Conservation (phyloP, 345 rosid species). For the Erodium maritimum region DNA sequence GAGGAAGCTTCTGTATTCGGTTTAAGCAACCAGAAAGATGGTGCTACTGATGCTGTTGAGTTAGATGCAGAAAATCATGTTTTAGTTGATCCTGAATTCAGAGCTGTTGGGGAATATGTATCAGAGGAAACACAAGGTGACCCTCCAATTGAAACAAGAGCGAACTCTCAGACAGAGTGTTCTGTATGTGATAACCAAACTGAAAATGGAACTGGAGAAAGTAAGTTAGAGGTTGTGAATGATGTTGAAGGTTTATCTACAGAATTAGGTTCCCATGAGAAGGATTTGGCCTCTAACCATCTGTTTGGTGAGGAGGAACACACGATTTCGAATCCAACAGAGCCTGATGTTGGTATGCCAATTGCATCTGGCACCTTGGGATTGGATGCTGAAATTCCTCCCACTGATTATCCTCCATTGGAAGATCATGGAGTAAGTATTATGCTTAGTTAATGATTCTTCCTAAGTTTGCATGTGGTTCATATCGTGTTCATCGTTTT, state of each 20-base stretch:
- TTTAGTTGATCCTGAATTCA: slow-evolving; percentile 21
- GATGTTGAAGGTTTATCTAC: slow-evolving; percentile 20
- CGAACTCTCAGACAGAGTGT: slow-evolving; percentile 18
- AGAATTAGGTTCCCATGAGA: slow-evolving; percentile 26
- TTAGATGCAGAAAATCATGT: neutral
- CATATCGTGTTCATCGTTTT: neutral
- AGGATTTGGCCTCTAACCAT: slow-evolving; percentile 13
- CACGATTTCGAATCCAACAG: slow-evolving; percentile 15
- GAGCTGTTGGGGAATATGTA: slow-evolving; percentile 18
- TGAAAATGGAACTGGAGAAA: slow-evolving; percentile 18
- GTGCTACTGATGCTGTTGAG: neutral
- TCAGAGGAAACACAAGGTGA: slow-evolving; percentile 29
- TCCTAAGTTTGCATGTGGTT: neutral
- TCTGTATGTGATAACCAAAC: slow-evolving; percentile 28
- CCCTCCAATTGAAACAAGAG: slow-evolving; percentile 17
- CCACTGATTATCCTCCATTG: slow-evolving; percentile 13
- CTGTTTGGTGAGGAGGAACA: slow-evolving; percentile 23
- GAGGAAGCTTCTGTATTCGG: slow-evolving; percentile 1
- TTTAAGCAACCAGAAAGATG: neutral
- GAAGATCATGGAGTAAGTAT: slow-evolving; percentile 40
- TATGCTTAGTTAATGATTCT: neutral
- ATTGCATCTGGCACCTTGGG: slow-evolving; percentile 7
- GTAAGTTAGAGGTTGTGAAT: slow-evolving; percentile 12
- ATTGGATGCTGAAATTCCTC: slow-evolving; percentile 15
- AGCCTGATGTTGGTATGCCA: slow-evolving; percentile 12